These are phyloP conservation scores for Calonectria ilicicola DNA, from an alignment of 2,329 filamentous ascomycete species.

Conservation along the genomic window DNA sequence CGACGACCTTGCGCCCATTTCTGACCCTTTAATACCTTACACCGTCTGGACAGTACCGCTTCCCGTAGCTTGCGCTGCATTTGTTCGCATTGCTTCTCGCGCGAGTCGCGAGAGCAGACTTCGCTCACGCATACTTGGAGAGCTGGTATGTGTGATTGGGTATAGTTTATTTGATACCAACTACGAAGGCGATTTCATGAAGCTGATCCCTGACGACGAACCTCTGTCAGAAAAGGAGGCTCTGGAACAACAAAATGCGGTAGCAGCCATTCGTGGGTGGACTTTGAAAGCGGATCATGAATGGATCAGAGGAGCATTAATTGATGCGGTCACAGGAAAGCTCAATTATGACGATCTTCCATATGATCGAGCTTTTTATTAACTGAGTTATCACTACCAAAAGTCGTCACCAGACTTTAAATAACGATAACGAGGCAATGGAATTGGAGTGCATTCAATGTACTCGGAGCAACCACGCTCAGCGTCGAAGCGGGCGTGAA, in stretches of 20 bases:
- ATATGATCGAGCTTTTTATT: not conserved
- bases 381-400: no score
- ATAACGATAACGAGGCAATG: no score
- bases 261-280: not conserved
- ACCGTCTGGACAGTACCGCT: constrained; percentile 1
- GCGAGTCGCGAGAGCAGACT: not conserved
- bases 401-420: no score
- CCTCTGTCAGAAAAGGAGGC: constrained; percentile 13
- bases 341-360: not conserved
- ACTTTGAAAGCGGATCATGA: not conserved
- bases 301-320: not conserved
- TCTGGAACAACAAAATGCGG: not conserved
- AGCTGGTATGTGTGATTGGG: not conserved
- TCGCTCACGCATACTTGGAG: not conserved
- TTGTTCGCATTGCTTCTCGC: constrained; percentile 1
- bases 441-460: no score
- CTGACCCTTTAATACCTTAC: not conserved
- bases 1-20: not conserved
- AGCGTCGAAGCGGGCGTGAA: no score
- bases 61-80: not conserved
- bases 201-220: not conserved
- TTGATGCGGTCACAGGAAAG: constrained; percentile 4
- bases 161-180: constrained; percentile 10
- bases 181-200: constrained; percentile 17
- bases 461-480: no score